Evolutionary conservation across 2,329 filamentous ascomycete species (phyloP).

Genomic region (Nectriaceae sp.): DNA sequence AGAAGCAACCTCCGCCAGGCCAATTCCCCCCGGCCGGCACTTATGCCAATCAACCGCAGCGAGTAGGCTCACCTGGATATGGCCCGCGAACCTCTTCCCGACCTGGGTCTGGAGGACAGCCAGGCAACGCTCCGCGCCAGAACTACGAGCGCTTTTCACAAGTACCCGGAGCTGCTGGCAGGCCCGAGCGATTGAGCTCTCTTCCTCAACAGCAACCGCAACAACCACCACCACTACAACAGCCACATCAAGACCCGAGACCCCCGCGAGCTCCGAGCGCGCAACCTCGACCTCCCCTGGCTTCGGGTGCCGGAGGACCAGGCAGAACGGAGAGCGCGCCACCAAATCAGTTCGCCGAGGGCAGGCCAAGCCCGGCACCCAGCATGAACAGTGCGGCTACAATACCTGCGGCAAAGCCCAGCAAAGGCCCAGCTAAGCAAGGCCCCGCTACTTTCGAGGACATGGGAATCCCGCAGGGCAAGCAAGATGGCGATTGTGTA

Average conservation of each 20-base stretch:
- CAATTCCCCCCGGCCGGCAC: constrained; percentile 15
- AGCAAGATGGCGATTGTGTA: constrained; percentile 91
- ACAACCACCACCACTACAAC: constrained; percentile 7
- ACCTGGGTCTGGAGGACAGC: constrained; percentile 4
- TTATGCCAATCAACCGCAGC: constrained; percentile 11
- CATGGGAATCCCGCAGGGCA: constrained; percentile 89
- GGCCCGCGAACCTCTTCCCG: constrained; percentile 37
- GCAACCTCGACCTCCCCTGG: constrained; percentile 21
- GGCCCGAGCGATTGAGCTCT: constrained; percentile 37
- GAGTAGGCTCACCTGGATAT: constrained; percentile 31
- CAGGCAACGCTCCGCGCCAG: constrained; percentile 17
- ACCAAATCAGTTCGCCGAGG: constrained; percentile 32
- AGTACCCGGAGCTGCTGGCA: constrained; percentile 32
- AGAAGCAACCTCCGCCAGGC: constrained; percentile 27
- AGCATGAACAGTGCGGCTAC: constrained; percentile 29
- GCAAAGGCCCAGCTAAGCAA: constrained; percentile 86
- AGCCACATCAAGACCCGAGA: constrained; percentile 4
- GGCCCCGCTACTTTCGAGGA: constrained; percentile 96
- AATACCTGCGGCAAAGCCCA: constrained; percentile 41
- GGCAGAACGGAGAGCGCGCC: constrained; percentile 42
- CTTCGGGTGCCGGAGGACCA: constrained; percentile 22
- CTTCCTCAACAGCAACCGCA: constrained; percentile 22
- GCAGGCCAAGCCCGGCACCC: constrained; percentile 32
- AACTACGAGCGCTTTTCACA: constrained; percentile 34
- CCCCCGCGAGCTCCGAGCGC: constrained; percentile 25